Percentiles rank a stretch among this genome's conserved stretches.
These are phyloP conservation scores for Sclerospora graminicola DNA, from an alignment of 352 stramenopile species.

Conservation along the genomic window DNA sequence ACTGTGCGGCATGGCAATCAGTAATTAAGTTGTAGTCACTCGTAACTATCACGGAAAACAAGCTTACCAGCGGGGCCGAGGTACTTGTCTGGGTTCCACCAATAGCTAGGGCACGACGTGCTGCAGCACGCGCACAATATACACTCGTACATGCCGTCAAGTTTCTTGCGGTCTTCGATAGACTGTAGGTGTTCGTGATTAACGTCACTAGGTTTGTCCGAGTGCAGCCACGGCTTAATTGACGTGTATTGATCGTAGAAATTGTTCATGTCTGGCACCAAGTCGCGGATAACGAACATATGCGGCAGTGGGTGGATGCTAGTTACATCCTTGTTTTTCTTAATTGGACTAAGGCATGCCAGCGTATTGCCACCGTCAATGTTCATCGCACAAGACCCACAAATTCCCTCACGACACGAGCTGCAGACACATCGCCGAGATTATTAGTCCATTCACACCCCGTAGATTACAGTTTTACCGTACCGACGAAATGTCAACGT, in stretches of 20 bases:
- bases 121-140: constrained; percentile 99
- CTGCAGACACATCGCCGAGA: constrained; percentile 20
- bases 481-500: constrained; percentile 96
- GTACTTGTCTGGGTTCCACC: constrained; percentile 98
- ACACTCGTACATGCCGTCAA: constrained; percentile 99
- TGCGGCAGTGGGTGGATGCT: constrained; percentile 99
- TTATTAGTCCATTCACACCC: neutral
- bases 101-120: constrained; percentile 98
- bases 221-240: constrained; percentile 99
- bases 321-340: constrained; percentile 86
- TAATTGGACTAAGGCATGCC: constrained; percentile 96
- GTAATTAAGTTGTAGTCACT: neutral
- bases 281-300: constrained; percentile 99
- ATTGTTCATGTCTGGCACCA: constrained; percentile 99
- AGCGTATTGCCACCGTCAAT: constrained; percentile 98
- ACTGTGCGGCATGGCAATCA: constrained; percentile 23
- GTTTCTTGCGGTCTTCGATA: constrained; percentile 96
- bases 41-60: neutral
- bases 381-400: constrained; percentile 99
- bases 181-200: constrained; percentile 85
- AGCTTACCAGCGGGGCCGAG: constrained; percentile 72
- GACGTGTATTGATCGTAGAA: constrained; percentile 97
- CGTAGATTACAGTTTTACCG: neutral
- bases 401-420: constrained; percentile 99
- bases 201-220: constrained; percentile 74